Percentiles rank a stretch among this genome's conserved stretches.
Conservation (phyloP, 345 rosid species). For the Carallia pectinifolia region DNA sequence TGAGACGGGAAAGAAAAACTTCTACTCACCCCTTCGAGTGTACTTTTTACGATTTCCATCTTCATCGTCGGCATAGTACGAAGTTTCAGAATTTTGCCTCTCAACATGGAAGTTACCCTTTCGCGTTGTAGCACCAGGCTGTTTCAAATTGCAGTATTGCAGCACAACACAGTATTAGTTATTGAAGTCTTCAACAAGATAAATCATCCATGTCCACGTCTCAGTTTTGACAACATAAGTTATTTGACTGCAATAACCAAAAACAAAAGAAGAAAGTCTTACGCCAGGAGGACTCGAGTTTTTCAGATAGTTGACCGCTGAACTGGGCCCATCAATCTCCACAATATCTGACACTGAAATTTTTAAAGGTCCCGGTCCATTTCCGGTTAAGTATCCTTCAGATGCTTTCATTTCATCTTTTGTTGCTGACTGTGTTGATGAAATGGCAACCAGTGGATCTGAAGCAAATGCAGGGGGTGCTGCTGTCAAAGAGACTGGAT, state of each 20-base stretch:
- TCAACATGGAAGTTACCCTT: slow-evolving; percentile 70
- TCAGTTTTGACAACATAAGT: too few relatives aligned
- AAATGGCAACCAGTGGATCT: slow-evolving; percentile 53
- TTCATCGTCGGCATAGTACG: slow-evolving; percentile 91
- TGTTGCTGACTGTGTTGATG: slow-evolving; percentile 39
- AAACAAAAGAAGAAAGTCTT: slow-evolving; percentile 34
- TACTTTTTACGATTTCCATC: slow-evolving; percentile 83
- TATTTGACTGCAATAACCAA: not conserved
- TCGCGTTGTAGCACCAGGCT: slow-evolving; percentile 86
- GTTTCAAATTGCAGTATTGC: slow-evolving; percentile 27
- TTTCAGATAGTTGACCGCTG: slow-evolving; percentile 70
- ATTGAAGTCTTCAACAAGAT: too few relatives aligned
- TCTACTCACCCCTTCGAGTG: slow-evolving; percentile 71
- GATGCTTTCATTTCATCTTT: slow-evolving; percentile 40
- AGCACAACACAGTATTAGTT: slow-evolving; percentile 8
- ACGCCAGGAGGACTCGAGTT: slow-evolving; percentile 72
- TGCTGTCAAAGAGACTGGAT: slow-evolving; percentile 64
- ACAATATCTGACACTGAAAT: slow-evolving; percentile 63
- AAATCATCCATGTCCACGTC: too few relatives aligned
- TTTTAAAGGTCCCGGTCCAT: slow-evolving; percentile 47
- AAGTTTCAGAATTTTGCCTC: slow-evolving; percentile 71
- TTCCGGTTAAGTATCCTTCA: slow-evolving; percentile 41
- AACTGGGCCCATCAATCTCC: slow-evolving; percentile 80
- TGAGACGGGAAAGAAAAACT: not conserved
- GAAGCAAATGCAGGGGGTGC: slow-evolving; percentile 82